Conservation (phyloP, 2,329 filamentous ascomycete species). For the Pseudogymnoascus sp. region DNA sequence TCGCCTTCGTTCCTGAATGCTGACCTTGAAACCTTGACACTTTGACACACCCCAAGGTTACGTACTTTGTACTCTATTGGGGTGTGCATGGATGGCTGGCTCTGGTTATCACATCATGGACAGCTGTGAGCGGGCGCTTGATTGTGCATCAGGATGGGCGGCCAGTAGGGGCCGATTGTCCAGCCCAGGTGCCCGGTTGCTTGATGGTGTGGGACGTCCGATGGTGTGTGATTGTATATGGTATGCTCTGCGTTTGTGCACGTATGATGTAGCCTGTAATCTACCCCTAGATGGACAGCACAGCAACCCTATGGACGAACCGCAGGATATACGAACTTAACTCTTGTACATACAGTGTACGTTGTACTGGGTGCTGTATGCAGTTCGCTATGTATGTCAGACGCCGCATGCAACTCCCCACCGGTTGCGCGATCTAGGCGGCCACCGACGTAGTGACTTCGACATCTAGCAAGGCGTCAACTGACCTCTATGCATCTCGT, state of each 20-base stretch:
- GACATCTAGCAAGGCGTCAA: background rate
- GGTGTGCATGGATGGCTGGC: slow-evolving; percentile 1
- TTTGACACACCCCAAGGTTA: background rate
- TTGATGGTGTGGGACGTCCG: no score
- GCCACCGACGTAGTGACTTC: background rate
- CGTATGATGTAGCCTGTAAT: background rate
- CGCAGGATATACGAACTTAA: background rate
- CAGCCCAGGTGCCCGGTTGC: slow-evolving; percentile 1
- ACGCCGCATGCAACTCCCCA: background rate
- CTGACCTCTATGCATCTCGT: background rate
- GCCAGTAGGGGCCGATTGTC: background rate
- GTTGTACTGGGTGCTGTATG: background rate
- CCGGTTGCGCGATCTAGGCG: background rate
- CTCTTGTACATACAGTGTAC: background rate
- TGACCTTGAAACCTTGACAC: background rate
- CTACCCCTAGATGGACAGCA: background rate
- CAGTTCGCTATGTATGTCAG: background rate
- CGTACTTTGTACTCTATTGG: background rate
- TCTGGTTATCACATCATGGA: slow-evolving; percentile 3
- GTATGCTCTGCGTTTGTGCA: background rate
- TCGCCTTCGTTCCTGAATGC: background rate
- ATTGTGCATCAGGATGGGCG: background rate
- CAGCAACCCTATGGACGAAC: background rate
- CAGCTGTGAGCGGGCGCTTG: background rate
- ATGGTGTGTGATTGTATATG: background rate